Evolutionary conservation across 83 land plant species (phyloP), one percentile per base, ranked within the genome.

Genomic region (Picea abies): DNA sequence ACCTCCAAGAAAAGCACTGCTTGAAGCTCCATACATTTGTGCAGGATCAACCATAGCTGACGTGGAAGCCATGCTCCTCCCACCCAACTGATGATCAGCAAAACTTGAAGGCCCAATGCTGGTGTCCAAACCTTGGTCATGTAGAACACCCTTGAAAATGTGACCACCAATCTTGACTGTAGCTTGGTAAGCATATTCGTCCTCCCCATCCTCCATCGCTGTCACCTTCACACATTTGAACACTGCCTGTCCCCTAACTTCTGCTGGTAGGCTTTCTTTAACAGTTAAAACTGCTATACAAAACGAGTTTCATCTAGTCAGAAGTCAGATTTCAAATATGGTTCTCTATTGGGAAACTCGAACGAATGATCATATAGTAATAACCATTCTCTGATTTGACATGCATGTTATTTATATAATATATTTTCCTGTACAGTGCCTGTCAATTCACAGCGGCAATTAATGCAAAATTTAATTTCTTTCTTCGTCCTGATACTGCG

Each of bases 181-280:
- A 47, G 92, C 83, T 60, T 85, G 86, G 73, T 90, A 90, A 4
- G 92, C 92, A 47, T 82, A 88, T 68, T 90, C 85, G 63, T 90
- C 92, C 49, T 83, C 86, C 8, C 75, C 69, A 9, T 86, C 88
- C n/a, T 84, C 86, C 16, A 86, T 60, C 10, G 85, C 65, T 67
- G 85, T 90, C 79, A 90, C 90, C 77, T 83, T 73, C n/a, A 90
- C 90, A 76, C 92, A 90, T 4, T 82, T 77, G 78, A 90, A 90
- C 56, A 88, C 85, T 5, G 90, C 88, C 1, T 75, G 78, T 15
- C 86, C 78, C 63, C 76, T 88, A 82, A 90, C 84, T 35, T 84
- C 87, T 23, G 86, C 75, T 20, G 92, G 92, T 35, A 90, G 84
- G 71, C 80, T 82, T 29, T 78, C 81, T 8, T 80, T 56, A 12